Evolutionary conservation across 345 rosid genomes (phyloP).

Genomic region (Salix brachista): DNA sequence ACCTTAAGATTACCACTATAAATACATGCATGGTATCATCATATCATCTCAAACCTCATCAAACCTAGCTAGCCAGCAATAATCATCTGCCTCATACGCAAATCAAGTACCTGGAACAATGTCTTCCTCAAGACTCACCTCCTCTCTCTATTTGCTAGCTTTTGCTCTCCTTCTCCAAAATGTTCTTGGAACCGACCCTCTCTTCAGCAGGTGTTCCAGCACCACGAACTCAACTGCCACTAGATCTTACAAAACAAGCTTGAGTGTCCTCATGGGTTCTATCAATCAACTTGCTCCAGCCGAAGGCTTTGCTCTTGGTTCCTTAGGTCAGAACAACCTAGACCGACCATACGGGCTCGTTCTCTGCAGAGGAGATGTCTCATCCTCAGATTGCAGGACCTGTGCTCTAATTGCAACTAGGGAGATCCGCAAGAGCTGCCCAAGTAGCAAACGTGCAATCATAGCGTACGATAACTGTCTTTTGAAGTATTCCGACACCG

Average conservation of each 20-base stretch:
- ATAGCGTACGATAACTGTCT: constrained; percentile 62
- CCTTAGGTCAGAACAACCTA: too few species aligned
- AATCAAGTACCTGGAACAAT: too few species aligned
- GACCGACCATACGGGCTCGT: too few species aligned
- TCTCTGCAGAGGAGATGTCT: constrained; percentile 54
- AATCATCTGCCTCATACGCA: too few species aligned
- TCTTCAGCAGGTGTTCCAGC: neutral
- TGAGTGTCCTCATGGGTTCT: neutral
- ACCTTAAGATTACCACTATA: neutral
- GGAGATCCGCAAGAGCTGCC: constrained; percentile 44
- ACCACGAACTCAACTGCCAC: neutral
- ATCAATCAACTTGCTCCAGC: constrained; percentile 19
- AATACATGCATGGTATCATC: neutral
- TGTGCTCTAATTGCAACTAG: constrained; percentile 42
- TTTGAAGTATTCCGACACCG: constrained; percentile 45
- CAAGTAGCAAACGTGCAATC: constrained; percentile 42
- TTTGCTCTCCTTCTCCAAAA: neutral
- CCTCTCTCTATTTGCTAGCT: too few species aligned
- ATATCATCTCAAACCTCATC: too few species aligned
- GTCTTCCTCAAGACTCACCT: too few species aligned
- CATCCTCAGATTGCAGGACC: constrained; percentile 40
- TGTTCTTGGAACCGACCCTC: neutral
- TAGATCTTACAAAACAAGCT: neutral
- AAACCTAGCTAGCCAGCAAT: too few species aligned
- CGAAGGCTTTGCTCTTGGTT: too few species aligned